Evolutionary conservation across 805 yeast species (phyloP).

Genomic region (Candida saitoana): DNA sequence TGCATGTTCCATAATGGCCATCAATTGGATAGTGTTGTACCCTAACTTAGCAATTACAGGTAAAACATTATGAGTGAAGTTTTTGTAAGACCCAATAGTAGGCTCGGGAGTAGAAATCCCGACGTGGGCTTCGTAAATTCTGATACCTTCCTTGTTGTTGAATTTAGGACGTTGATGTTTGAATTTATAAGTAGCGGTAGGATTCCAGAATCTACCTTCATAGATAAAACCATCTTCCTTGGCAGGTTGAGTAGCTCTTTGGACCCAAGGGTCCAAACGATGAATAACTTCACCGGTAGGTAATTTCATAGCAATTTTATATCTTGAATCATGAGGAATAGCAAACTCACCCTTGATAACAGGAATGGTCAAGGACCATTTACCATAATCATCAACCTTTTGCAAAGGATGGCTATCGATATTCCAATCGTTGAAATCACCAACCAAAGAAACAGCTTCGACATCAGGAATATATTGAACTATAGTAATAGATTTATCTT

Average conservation of each 20-base stretch:
- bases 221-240: constrained; percentile 49
- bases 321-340: constrained; percentile 76
- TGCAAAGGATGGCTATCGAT: constrained; percentile 50
- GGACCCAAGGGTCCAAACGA: constrained; percentile 86
- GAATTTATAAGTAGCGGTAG: constrained; percentile 48
- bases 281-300: constrained; percentile 70
- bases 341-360: constrained; percentile 55
- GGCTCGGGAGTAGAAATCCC: constrained; percentile 94
- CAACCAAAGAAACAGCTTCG: constrained; percentile 66
- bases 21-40: constrained; percentile 87
- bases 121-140: constrained; percentile 91
- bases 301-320: constrained; percentile 63
- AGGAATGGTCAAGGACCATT: constrained; percentile 60
- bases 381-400: constrained; percentile 61
- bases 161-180: constrained; percentile 61
- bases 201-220: constrained; percentile 91
- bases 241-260: constrained; percentile 67
- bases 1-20: constrained; percentile 99
- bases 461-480: constrained; percentile 94
- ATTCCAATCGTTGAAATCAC: constrained; percentile 90
- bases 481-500: constrained; percentile 54
- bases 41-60: constrained; percentile 86
- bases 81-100: constrained; percentile 75
- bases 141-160: constrained; percentile 44
- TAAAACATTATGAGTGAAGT: constrained; percentile 72